A percentile compares a stretch with the other conserved stretches of the same genome.
Evolutionary conservation across 1,139 yeast species (phyloP).

Genomic region (Meyerozyma sp.): DNA sequence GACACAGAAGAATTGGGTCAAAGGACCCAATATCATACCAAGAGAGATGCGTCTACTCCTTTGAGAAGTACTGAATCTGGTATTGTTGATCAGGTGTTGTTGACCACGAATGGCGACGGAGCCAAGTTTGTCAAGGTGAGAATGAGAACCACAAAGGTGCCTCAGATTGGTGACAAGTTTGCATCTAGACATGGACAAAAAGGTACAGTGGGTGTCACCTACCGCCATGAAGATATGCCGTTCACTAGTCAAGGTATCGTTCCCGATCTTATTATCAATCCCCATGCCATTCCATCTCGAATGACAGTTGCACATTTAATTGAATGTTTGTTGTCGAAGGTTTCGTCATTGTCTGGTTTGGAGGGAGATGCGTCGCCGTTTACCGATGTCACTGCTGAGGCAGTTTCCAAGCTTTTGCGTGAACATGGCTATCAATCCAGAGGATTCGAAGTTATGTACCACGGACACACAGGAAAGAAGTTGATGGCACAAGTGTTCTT

Average conservation of each 20-base stretch:
- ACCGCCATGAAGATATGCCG: slow-evolving; percentile 98
- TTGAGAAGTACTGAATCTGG: slow-evolving; percentile 95
- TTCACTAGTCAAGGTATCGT: slow-evolving; percentile 95
- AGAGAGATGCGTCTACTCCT: slow-evolving; percentile 98
- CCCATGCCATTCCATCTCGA: slow-evolving; percentile 99
- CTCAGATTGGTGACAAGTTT: slow-evolving; percentile 98
- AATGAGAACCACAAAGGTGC: slow-evolving; percentile 97
- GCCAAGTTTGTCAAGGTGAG: slow-evolving; percentile 95
- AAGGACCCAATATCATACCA: slow-evolving; percentile 95
- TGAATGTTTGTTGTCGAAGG: slow-evolving; percentile 94
- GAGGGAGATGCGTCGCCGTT: slow-evolving; percentile 99
- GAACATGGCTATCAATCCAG: slow-evolving; percentile 97
- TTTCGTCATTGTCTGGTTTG: slow-evolving; percentile 88
- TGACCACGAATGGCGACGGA: slow-evolving; percentile 97
- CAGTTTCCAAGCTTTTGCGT: slow-evolving; percentile 82
- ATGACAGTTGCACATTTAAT: slow-evolving; percentile 99
- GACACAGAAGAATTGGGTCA: slow-evolving; percentile 98
- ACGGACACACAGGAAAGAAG: slow-evolving; percentile 98
- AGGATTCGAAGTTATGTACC: slow-evolving; percentile 97
- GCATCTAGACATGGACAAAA: slow-evolving; percentile 99
- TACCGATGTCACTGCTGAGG: slow-evolving; percentile 97
- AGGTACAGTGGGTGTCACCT: slow-evolving; percentile 99
- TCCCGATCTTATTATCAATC: slow-evolving; percentile 95
- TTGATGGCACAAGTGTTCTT: slow-evolving; percentile 97
- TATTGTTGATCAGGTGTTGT: slow-evolving; percentile 94